These are phyloP conservation scores for Neonectria punicea DNA, from an alignment of 2,329 filamentous ascomycete species.

Conservation along the genomic window DNA sequence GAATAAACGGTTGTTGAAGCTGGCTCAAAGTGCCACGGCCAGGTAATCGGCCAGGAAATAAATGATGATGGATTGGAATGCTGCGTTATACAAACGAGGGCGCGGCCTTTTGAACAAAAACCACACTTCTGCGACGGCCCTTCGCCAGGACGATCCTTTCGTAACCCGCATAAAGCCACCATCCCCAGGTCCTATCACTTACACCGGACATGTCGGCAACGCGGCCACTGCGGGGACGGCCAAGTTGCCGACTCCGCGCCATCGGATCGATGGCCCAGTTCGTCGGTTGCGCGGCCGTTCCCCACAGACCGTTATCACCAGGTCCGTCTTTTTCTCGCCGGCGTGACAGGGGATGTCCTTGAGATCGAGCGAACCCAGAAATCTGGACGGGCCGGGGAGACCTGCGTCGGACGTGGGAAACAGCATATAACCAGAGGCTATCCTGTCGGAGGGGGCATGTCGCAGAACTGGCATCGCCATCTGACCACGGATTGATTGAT, in stretches of 20 bases:
- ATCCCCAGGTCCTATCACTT: conserved; percentile 9
- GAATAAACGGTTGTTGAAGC: background rate
- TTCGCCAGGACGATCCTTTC: conserved; percentile 2
- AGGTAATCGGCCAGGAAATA: background rate
- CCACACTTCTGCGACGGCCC: background rate
- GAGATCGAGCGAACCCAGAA: conserved; percentile 7
- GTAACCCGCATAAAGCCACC: conserved; percentile 2
- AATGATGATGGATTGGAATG: conserved; percentile 9
- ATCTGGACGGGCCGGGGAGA: conserved; percentile 1
- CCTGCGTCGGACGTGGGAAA: conserved; percentile 1
- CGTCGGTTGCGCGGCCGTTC: conserved; percentile 20
- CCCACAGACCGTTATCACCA: conserved; percentile 22
- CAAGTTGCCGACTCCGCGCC: conserved; percentile 18
- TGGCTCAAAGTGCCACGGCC: background rate
- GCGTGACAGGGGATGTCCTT: conserved; percentile 4
- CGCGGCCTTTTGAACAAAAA: conserved; percentile 19
- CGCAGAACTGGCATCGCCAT: background rate
- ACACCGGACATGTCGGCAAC: conserved; percentile 15
- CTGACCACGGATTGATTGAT: conserved; percentile 1
- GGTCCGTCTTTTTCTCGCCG: conserved; percentile 9
- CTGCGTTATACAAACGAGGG: background rate
- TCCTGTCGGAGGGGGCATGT: conserved; percentile 7
- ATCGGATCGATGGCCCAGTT: conserved; percentile 24
- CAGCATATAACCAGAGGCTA: conserved; percentile 20
- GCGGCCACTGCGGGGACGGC: conserved; percentile 5